Evolutionary conservation across 306 rosid genomes (phyloP), one percentile per base, ranked within the genome.

Genomic region (Cicer pinnatifidum): DNA sequence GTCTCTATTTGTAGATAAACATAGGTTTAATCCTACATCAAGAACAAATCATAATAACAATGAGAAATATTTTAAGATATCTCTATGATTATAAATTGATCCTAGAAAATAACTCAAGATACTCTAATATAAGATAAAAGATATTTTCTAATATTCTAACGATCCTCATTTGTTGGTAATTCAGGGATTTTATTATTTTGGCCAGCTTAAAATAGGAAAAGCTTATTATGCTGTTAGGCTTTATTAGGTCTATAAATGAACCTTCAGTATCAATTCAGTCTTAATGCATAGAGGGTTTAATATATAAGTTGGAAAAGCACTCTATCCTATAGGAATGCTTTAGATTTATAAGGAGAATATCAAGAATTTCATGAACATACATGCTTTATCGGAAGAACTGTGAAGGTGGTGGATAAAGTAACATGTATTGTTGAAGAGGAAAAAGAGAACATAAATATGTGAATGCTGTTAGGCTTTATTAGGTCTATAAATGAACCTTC

Each of bases 191-290:
- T 63, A 40, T 64, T 64, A 64, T 64, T 33, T 64, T 41, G 50
- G 69, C 69, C 35, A 64, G 28, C 51, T 64, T 64, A 17, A 51
- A 16, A 64, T 64, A 64, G 37, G 35, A 64, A 64, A 11, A 64
- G 51, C 51, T 40, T 64, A 64, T 64, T 41, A 16, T 35, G 69
- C 8, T 63, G 62, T 56, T 20, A 10, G 62, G 62, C 33, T 63
- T 64, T 64, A 64, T 64, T 1, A 41, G 70, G 52, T 64, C 52
- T 40, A 64, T 8, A 16, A 63, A 40, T 13, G 35, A 15, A 5
- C 8, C 28, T 63, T 63, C 50, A 39, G 13, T 41, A 8, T 39
- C 33, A 63, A 9, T 39, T 39, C 15, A 35, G 69, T 63, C 40
- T 63, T 63, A 40, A 45, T 16, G 41, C 69, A 41, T 40, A 64